Evolutionary conservation across 2,329 filamentous ascomycete genomes (phyloP), one percentile per base, ranked within the genome.

Genomic region (Paecilomyces dactylethromorphus): DNA sequence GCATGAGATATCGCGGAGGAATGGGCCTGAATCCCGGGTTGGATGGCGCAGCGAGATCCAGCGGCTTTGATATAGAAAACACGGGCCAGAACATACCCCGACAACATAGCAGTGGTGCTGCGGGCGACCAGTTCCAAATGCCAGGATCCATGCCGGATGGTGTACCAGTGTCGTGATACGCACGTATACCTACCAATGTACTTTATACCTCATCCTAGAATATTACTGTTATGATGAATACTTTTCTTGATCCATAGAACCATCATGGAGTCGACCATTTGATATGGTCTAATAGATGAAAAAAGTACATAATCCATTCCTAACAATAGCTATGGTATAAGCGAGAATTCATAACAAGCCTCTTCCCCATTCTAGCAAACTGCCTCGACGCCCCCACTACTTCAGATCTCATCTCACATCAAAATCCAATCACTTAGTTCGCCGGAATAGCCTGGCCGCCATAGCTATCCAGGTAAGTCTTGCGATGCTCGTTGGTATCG

Each of bases 401-500:
- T 45, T 18, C 39, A 10, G 8, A 45, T 45, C 39, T 45, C 15
- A 18, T 33, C 32, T 5, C 32, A 33, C 32, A 33, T 45, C 39
- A n/a, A 12, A n/a, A 33, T 45, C 39, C 2, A 29, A 29, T 29
- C 2, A 29, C 21, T 59, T 64, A 70, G 35, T 67, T 67, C 11
- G 66, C 67, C 58, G 69, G 57, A 54, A 69, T 63, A 58, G 70
- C 53, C 54, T 65, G 53, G 39, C 62, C 63, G 33, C 62, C 59
- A 53, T 70, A 60, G 24, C 64, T 66, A 60, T 78, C 72, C 33
- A 96, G 79, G 69, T 99, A 99, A 54, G 86, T 84, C 81, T 91
- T 85, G 59, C 94, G 85, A 73, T 87, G 89, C 56, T 82, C 77
- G 76, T 97, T 99, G 60, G 73, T 73, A 71, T 97, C 91, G 51